Base-by-base conservation (phyloP, 176 grass and related monocot species). In the Microstegium vimineum region DNA sequence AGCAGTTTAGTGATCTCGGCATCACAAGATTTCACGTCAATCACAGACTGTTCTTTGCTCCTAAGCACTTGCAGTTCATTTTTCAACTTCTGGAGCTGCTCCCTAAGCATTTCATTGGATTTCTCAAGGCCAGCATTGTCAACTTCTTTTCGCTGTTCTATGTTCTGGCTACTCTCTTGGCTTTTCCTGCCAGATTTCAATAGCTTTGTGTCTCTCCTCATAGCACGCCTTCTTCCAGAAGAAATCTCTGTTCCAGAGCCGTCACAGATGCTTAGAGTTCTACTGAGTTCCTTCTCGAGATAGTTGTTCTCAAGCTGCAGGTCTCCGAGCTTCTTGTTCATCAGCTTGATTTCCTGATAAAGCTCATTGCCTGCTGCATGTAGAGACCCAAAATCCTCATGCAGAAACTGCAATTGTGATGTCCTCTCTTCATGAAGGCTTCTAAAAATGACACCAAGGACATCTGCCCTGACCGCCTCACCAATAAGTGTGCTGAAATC, bases 1-100 rank as follows among this genome's bases (percentile, higher is more conserved):
- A 94, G 76, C 79, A 95, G 71, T 65, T 87, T 93, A 26, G 36
- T 82, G 70, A 94, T 91, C 83, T 99, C 93, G 52, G 67, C 78
- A 0, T 91, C 85, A 4, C 82, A 90, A 68, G 86, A 93, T 65
- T 82, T 85, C 26, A 89, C 84, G 71, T 90, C 88, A 82, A 82
- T 86, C 83, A 90, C 84, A 78, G 83, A 41, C 31, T 87, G 75
- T 66, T 88, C 49, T 47, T 73, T 90, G 70, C 71, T 90, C 69
- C 65, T 80, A 31, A 90, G 85, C 46, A 78, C 66, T 20, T 87
- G 59, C 75, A 86, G 80, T 51, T 87, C 85, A 72, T 34, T 82
- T 74, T 87, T 87, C 62, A 89, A n/a, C 45, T 74, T 87, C 26
- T 85, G 68, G 66, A 91, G 23, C 82, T 94, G 82, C 57, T 75